A percentile compares a stretch with the other conserved stretches of the same genome.
phyloP scores from a whole-genome alignment of 768 basidiomycete genomes.

The Boletus rubropictus region DNA sequence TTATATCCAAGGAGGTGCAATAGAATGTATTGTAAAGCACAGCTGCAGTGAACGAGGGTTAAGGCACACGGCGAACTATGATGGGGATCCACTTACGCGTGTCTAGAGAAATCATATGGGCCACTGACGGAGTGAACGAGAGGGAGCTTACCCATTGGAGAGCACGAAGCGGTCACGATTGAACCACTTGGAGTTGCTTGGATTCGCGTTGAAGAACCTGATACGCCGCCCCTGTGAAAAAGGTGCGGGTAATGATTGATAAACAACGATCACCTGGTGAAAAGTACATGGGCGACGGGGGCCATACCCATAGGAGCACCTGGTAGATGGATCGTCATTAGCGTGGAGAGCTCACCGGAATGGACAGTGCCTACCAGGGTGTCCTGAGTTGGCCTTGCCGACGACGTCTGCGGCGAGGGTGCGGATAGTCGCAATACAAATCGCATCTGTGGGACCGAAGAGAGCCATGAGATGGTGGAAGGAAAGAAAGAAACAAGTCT shows the following conservation, averaged over 20 bases:
- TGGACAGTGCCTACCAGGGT: constrained; percentile 51
- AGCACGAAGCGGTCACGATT: constrained; percentile 97
- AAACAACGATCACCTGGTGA: constrained; percentile 49
- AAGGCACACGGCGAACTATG: neutral
- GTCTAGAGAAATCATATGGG: constrained; percentile 37
- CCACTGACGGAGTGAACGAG: neutral
- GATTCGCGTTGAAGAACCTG: constrained; percentile 85
- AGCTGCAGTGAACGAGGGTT: constrained; percentile 41
- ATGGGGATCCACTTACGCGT: constrained; percentile 51
- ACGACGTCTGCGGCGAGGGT: constrained; percentile 73
- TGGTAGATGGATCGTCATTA: constrained; percentile 22
- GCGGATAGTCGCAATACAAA: constrained; percentile 67
- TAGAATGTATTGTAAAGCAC: constrained; percentile 88
- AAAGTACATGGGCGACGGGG: constrained; percentile 74
- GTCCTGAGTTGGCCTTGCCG: constrained; percentile 88
- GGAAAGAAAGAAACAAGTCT: constrained; percentile 6
- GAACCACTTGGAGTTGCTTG: constrained; percentile 87
- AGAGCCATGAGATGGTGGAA: constrained; percentile 33
- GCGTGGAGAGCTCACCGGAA: neutral
- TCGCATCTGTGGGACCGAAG: constrained; percentile 44
- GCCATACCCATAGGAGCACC: constrained; percentile 96
- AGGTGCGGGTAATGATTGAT: neutral
- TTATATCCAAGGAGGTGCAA: constrained; percentile 92
- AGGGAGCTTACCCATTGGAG: constrained; percentile 72
- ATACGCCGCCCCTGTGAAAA: neutral